Evolutionary conservation across 768 basidiomycete genomes (phyloP).

Genomic region (Kockovaella imperatae): DNA sequence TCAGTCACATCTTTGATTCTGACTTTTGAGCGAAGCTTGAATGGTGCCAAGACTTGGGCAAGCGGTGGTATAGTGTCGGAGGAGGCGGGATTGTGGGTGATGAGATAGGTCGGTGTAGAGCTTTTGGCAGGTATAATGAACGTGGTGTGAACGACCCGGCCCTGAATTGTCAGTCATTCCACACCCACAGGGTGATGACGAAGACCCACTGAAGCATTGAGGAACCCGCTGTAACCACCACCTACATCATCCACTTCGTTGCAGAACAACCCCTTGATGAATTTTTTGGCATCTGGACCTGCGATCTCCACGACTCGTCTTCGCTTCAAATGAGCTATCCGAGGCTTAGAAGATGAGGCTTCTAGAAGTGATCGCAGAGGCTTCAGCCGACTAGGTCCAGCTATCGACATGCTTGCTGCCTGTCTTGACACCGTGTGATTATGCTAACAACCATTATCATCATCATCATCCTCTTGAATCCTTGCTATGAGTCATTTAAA

Average conservation of each 20-base stretch:
- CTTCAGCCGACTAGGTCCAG: no score
- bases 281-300: slow-evolving; percentile 70
- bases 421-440: background rate
- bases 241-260: slow-evolving; percentile 51
- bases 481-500: no score
- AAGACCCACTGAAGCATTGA: slow-evolving; percentile 65
- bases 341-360: no score
- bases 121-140: slow-evolving; percentile 63
- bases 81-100: slow-evolving; percentile 47
- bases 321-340: slow-evolving; percentile 55
- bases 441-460: no score
- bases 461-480: no score
- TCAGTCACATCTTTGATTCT: slow-evolving; percentile 68
- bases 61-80: slow-evolving; percentile 20
- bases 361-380: no score
- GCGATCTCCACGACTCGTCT: slow-evolving; percentile 65
- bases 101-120: slow-evolving; percentile 52
- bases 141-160: slow-evolving; percentile 78
- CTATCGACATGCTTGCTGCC: no score
- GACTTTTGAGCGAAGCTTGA: slow-evolving; percentile 85
- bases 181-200: background rate
- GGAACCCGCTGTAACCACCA: slow-evolving; percentile 62
- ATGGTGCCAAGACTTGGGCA: slow-evolving; percentile 51
- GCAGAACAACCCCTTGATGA: slow-evolving; percentile 67
- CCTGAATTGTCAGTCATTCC: slow-evolving; percentile 49